Conservation (phyloP, 768 basidiomycete genomes). For the Auriscalpium vulgare region DNA sequence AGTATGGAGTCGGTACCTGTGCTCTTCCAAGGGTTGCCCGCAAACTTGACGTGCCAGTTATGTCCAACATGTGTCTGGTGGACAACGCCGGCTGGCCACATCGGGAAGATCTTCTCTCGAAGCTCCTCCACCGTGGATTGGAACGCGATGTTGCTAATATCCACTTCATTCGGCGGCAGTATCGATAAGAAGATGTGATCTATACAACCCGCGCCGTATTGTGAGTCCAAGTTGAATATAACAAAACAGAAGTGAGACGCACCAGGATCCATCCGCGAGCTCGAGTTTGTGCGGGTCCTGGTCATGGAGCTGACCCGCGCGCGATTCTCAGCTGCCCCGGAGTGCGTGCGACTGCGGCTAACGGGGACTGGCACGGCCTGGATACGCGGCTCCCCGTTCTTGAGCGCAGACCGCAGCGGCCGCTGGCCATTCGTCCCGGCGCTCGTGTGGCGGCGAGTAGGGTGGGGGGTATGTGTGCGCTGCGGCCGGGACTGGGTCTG, state of each 20-base stretch:
- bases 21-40: constrained; percentile 61
- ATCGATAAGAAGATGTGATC: constrained; percentile 72
- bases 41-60: constrained; percentile 58
- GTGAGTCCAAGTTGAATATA: not conserved
- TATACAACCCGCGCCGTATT: constrained; percentile 18
- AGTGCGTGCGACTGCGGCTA: constrained; percentile 35
- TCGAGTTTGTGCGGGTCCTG: constrained; percentile 29
- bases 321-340: constrained; percentile 25
- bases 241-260: not conserved
- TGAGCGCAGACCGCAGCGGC: constrained; percentile 51
- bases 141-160: constrained; percentile 34
- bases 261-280: constrained; percentile 20
- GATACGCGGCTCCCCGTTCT: constrained; percentile 29
- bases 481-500: constrained; percentile 2
- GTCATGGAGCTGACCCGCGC: constrained; percentile 21
- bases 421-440: constrained; percentile 17
- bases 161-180: constrained; percentile 55
- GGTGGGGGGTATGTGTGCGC: constrained; percentile 19
- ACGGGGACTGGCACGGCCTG: constrained; percentile 14
- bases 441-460: constrained; percentile 29
- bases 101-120: constrained; percentile 42
- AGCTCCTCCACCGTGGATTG: constrained; percentile 55
- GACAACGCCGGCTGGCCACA: constrained; percentile 64
- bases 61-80: constrained; percentile 34
- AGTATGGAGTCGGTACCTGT: constrained; percentile 43